Conservation (phyloP, 2,329 filamentous ascomycete genomes). For the Xylaria sp. region DNA sequence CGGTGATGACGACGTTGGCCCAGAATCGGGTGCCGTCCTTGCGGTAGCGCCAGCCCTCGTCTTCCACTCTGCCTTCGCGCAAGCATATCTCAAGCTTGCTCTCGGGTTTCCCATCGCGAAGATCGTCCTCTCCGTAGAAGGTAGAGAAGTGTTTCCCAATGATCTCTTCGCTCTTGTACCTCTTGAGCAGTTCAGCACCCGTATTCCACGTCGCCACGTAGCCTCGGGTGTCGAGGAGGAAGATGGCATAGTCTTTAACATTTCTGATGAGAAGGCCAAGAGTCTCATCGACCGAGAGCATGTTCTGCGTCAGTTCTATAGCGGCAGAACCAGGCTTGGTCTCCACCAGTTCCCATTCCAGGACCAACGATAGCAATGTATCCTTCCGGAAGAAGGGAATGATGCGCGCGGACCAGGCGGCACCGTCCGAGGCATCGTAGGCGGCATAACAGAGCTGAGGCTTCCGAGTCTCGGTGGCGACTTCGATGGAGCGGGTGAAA, state of each 20-base stretch:
- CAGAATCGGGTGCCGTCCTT: conserved; percentile 31
- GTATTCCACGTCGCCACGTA: conserved; percentile 30
- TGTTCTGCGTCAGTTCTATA: conserved; percentile 20
- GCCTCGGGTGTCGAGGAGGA: conserved; percentile 26
- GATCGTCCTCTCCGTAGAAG: conserved; percentile 30
- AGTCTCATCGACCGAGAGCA: conserved; percentile 29
- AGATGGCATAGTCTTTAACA: conserved; percentile 32
- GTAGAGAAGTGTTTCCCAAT: conserved; percentile 24
- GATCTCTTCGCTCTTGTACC: conserved; percentile 15
- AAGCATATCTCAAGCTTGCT: conserved; percentile 26
- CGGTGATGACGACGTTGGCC: conserved; percentile 31
- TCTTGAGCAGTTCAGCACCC: conserved; percentile 24
- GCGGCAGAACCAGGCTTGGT: neutral
- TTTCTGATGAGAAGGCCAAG: conserved; percentile 23
- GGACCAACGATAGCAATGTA: conserved; percentile 17
- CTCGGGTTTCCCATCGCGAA: conserved; percentile 23
- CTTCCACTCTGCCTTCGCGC: conserved; percentile 26
- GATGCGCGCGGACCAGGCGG: conserved; percentile 26
- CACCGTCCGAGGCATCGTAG: neutral
- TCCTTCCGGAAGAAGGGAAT: conserved; percentile 20
- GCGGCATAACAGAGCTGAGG: conserved; percentile 25
- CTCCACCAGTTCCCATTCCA: conserved; percentile 22
- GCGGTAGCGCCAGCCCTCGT: conserved; percentile 30
- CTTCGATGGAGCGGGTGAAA: conserved; percentile 24
- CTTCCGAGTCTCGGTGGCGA: conserved; percentile 15